Conservation (phyloP, 2,329 filamentous ascomycete species). For the Fusarium sp. region DNA sequence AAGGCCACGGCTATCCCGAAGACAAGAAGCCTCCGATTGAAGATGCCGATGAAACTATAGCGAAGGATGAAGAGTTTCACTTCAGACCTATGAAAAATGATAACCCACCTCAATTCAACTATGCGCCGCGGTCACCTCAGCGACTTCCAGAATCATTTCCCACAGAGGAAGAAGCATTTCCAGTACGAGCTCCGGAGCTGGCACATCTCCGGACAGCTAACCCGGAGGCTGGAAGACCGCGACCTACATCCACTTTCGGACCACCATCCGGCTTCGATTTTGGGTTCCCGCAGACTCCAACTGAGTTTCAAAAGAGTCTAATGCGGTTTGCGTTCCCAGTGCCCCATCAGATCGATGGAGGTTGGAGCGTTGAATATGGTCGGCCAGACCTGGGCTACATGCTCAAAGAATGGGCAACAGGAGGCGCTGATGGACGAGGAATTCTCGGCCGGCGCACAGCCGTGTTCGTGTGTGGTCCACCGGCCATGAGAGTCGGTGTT, state of each 20-base stretch:
- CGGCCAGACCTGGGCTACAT: conserved; percentile 89
- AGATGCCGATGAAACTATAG: conserved; percentile 33
- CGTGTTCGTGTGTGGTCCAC: conserved; percentile 93
- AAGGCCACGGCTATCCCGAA: conserved; percentile 62
- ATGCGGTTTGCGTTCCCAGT: conserved; percentile 91
- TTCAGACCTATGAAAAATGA: conserved; percentile 67
- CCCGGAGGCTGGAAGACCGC: conserved; percentile 48
- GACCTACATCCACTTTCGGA: conserved; percentile 69
- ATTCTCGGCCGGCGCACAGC: conserved; percentile 84
- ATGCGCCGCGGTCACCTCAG: conserved; percentile 62
- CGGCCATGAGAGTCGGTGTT: conserved; percentile 87
- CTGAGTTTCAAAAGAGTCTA: conserved; percentile 87
- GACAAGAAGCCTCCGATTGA: conserved; percentile 54
- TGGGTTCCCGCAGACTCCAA: conserved; percentile 86
- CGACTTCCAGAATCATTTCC: conserved; percentile 44
- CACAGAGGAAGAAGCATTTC: conserved; percentile 43
- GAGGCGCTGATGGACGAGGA: conserved; percentile 72
- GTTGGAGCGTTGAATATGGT: conserved; percentile 94
- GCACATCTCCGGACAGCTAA: conserved; percentile 67
- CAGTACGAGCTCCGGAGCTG: conserved; percentile 64
- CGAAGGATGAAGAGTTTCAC: conserved; percentile 62
- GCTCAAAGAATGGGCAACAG: conserved; percentile 83
- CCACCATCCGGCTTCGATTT: conserved; percentile 77
- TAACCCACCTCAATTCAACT: conserved; percentile 69
- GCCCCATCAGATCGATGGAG: conserved; percentile 75